Evolutionary conservation across 73 alveolate genomes (phyloP).

Genomic region (Halteria grandinella): DNA sequence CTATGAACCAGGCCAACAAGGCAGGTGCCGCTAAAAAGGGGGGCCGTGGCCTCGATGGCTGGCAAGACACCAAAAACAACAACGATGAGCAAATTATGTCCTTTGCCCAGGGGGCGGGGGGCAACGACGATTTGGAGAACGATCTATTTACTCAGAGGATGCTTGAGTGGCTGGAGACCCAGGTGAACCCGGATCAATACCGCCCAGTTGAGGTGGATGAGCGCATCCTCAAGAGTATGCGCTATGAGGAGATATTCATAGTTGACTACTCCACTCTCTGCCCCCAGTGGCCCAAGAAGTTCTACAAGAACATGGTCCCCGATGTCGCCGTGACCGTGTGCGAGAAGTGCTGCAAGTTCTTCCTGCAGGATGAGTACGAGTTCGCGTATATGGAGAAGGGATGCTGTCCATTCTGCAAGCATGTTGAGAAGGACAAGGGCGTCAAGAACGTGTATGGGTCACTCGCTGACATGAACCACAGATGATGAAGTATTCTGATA

Average conservation of each 20-base stretch:
- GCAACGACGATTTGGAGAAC: slow-evolving; percentile 63
- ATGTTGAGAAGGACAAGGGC: slow-evolving; percentile 58
- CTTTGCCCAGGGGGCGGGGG: slow-evolving; percentile 58
- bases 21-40: slow-evolving; percentile 17
- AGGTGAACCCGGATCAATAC: slow-evolving; percentile 73
- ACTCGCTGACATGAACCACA: slow-evolving; percentile 32
- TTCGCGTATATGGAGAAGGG: slow-evolving; percentile 86
- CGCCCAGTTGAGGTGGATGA: slow-evolving; percentile 88
- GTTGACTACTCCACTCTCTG: slow-evolving; percentile 79
- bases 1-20: no score
- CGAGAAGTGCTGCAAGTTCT: slow-evolving; percentile 79
- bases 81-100: slow-evolving; percentile 80
- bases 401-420: slow-evolving; percentile 89
- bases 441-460: slow-evolving; percentile 50
- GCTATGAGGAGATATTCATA: slow-evolving; percentile 86
- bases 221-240: slow-evolving; percentile 70
- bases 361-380: slow-evolving; percentile 92
- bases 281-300: slow-evolving; percentile 78
- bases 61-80: slow-evolving; percentile 65
- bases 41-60: slow-evolving; percentile 59
- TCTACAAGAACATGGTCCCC: slow-evolving; percentile 84
- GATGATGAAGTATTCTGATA: no score
- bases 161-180: slow-evolving; percentile 77
- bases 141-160: slow-evolving; percentile 80
- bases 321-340: slow-evolving; percentile 87